These are phyloP conservation scores for Malus sylvestris DNA, from an alignment of 306 rosid species.

Conservation along the genomic window DNA sequence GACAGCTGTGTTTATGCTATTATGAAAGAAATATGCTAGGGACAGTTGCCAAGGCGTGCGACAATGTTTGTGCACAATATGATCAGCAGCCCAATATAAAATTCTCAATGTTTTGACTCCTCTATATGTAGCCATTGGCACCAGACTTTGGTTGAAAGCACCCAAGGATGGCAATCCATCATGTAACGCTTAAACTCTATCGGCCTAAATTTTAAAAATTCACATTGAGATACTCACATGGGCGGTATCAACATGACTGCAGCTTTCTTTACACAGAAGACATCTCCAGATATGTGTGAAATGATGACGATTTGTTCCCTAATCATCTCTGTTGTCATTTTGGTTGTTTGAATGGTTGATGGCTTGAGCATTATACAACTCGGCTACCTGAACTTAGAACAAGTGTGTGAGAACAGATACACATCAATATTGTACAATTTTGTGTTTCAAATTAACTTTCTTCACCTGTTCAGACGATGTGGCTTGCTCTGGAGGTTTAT, in stretches of 20 bases:
- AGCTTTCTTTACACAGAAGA: constrained; percentile 2
- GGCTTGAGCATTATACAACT: constrained; percentile 74
- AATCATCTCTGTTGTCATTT: constrained; percentile 62
- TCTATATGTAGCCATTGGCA: background rate
- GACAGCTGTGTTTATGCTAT: background rate
- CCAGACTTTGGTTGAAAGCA: background rate
- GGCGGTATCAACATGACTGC: background rate
- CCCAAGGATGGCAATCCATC: background rate
- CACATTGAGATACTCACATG: background rate
- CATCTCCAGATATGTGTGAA: constrained; percentile 10
- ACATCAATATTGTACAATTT: background rate
- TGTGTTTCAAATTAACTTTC: background rate
- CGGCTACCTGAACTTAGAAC: constrained; percentile 60
- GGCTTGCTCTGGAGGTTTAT: constrained; percentile 82
- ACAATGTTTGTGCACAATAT: background rate
- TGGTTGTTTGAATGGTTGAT: constrained; percentile 46
- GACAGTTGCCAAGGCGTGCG: too few species aligned
- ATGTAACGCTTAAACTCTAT: background rate
- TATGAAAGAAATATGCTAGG: background rate
- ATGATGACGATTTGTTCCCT: constrained; percentile 17
- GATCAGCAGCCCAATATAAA: background rate
- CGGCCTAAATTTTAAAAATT: background rate
- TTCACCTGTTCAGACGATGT: constrained; percentile 76
- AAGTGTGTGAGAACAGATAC: background rate
- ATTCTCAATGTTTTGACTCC: background rate